Conservation (phyloP, 306 rosid species). For the Trifolium repens region DNA sequence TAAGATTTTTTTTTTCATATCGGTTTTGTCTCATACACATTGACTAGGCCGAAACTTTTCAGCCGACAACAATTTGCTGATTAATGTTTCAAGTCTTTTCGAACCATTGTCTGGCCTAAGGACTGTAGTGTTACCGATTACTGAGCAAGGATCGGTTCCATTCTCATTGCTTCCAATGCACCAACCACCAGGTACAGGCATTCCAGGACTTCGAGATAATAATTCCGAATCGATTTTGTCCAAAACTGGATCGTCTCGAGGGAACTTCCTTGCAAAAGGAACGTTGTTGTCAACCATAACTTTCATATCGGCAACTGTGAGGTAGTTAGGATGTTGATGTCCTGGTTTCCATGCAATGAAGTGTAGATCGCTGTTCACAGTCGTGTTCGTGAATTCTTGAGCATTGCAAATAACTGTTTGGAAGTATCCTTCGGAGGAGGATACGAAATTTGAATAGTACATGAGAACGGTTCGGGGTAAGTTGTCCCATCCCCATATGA, state of each 20-base stretch:
- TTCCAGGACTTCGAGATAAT: conserved; percentile 62
- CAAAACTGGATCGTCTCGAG: conserved; percentile 74
- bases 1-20: not conserved
- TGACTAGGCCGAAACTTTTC: conserved; percentile 83
- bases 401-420: conserved; percentile 97
- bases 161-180: conserved; percentile 84
- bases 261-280: conserved; percentile 95
- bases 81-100: conserved; percentile 73
- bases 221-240: conserved; percentile 76
- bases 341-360: conserved; percentile 95
- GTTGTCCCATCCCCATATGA: conserved; percentile 99
- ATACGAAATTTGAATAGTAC: conserved; percentile 93
- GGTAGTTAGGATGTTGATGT: conserved; percentile 98
- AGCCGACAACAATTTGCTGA: conserved; percentile 68
- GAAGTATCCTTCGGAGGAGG: conserved; percentile 97
- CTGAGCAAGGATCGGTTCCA: conserved; percentile 85
- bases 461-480: conserved; percentile 90
- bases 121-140: conserved; percentile 55
- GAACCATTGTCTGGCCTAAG: conserved; percentile 83
- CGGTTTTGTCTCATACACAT: conserved; percentile 62
- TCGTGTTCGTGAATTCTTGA: conserved; percentile 88
- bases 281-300: conserved; percentile 77
- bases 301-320: conserved; percentile 65
- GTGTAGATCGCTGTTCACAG: conserved; percentile 93
- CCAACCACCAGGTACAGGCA: conserved; percentile 97